Percentiles rank a stretch among this genome's conserved stretches.
phyloP scores from a whole-genome alignment of 1,284 basidiomycete species.

The Golubevia sp. region DNA sequence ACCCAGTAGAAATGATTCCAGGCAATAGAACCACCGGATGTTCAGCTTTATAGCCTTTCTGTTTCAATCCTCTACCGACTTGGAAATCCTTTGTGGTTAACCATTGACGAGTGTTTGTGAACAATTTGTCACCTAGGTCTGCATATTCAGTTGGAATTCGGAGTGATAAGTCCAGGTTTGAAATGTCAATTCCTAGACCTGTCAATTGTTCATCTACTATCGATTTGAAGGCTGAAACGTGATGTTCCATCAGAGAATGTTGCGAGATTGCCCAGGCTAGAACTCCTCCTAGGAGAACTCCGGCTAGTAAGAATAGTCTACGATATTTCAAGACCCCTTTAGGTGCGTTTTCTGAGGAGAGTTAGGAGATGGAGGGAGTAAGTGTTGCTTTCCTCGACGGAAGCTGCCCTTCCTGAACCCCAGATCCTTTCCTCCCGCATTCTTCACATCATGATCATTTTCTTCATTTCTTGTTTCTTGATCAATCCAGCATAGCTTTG shows the following conservation, averaged over 20 bases:
- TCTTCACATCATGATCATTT: too few species aligned
- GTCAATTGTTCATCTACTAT: constrained; percentile 47
- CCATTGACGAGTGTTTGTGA: constrained; percentile 40
- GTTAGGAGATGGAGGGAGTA: background rate
- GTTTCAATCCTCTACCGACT: constrained; percentile 32
- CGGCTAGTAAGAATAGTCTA: constrained; percentile 39
- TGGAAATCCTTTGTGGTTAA: constrained; percentile 52
- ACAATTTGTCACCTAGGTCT: constrained; percentile 46
- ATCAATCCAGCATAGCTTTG: background rate
- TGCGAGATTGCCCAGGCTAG: constrained; percentile 30
- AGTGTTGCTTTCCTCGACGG: background rate
- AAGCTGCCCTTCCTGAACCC: too few species aligned
- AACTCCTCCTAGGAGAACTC: constrained; percentile 32
- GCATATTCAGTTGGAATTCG: constrained; percentile 44
- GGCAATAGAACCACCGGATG: constrained; percentile 57
- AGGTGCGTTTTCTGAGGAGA: constrained; percentile 7
- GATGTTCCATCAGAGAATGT: constrained; percentile 35
- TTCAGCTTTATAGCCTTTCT: constrained; percentile 36
- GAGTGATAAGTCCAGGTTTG: constrained; percentile 29
- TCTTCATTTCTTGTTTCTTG: background rate
- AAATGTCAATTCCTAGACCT: constrained; percentile 31
- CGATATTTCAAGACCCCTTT: constrained; percentile 39
- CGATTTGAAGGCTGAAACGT: constrained; percentile 24
- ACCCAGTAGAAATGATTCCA: constrained; percentile 54
- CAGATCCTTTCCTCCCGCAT: too few species aligned